phyloP scores from a whole-genome alignment of 106 monocot species.

The Amphibolis antarctica region DNA sequence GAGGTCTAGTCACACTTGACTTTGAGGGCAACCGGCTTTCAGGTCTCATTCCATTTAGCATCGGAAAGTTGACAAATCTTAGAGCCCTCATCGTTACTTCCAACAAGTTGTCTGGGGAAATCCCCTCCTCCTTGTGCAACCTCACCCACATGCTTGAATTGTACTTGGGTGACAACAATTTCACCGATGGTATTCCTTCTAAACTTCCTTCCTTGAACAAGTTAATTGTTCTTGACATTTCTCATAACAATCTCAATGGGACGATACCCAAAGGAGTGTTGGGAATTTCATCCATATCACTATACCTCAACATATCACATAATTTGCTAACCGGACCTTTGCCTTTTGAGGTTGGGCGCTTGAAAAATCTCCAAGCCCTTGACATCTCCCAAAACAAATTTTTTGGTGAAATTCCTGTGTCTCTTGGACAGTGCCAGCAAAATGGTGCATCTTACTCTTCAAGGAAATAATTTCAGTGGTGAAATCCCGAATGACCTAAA shows the following conservation, averaged over 20 bases:
- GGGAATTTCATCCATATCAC: not conserved
- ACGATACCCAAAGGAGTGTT: conserved; percentile 1
- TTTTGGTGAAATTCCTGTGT: not conserved
- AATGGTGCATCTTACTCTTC: not conserved
- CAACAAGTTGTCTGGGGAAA: not conserved
- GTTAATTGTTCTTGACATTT: conserved; percentile 2
- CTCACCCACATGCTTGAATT: not conserved
- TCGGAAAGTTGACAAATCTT: conserved; percentile 1
- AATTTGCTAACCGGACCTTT: conserved; percentile 4
- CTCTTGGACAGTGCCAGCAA: not conserved
- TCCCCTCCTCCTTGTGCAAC: not conserved
- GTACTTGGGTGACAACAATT: not conserved
- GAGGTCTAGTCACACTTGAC: too few relatives aligned
- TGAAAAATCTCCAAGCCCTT: not conserved
- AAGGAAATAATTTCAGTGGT: not conserved
- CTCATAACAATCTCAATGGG: conserved; percentile 4
- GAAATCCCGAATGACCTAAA: not conserved
- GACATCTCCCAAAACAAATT: conserved; percentile 9
- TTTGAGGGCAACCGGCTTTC: not conserved
- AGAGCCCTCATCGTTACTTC: not conserved
- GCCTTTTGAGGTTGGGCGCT: conserved; percentile 6
- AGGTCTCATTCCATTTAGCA: not conserved
- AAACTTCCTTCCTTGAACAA: not conserved
- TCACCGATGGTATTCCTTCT: not conserved
- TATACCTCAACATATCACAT: conserved; percentile 3